phyloP scores from a whole-genome alignment of 192 early-diverging fungal genomes.

The Entomortierella parvispora region DNA sequence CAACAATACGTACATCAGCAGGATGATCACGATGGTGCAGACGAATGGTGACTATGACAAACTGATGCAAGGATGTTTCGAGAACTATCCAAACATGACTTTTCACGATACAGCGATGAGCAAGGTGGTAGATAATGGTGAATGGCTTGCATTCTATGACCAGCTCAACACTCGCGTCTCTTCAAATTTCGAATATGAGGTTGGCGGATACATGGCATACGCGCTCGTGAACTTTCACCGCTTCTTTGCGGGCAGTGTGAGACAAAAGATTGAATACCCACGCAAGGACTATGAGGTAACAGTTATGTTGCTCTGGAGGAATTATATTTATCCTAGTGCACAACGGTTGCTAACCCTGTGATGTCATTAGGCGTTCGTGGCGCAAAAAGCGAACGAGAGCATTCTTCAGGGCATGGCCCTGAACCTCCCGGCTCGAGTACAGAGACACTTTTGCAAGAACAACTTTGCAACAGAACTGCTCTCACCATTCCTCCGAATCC shows the following conservation, averaged over 20 bases:
- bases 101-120: constrained; percentile 79
- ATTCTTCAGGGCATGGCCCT: constrained; percentile 59
- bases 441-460: constrained; percentile 60
- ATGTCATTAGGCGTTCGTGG: constrained; percentile 43
- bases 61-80: constrained; percentile 90
- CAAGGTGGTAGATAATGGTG: constrained; percentile 71
- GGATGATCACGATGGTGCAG: constrained; percentile 59
- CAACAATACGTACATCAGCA: constrained; percentile 60
- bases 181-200: constrained; percentile 60
- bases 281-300: constrained; percentile 79
- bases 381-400: constrained; percentile 65
- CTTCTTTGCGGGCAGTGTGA: constrained; percentile 77
- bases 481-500: constrained; percentile 75
- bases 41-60: constrained; percentile 89
- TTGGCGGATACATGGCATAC: constrained; percentile 77
- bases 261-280: constrained; percentile 78
- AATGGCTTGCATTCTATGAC: constrained; percentile 91
- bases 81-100: constrained; percentile 86
- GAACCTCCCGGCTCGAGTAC: constrained; percentile 58
- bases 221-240: constrained; percentile 79
- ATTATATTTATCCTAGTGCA: no score
- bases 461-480: constrained; percentile 65
- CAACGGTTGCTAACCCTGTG: background rate
- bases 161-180: constrained; percentile 61
- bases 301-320: no score